These are phyloP conservation scores for Rhinocladiella similis DNA, from an alignment of 2,329 filamentous ascomycete genomes.

Conservation along the genomic window DNA sequence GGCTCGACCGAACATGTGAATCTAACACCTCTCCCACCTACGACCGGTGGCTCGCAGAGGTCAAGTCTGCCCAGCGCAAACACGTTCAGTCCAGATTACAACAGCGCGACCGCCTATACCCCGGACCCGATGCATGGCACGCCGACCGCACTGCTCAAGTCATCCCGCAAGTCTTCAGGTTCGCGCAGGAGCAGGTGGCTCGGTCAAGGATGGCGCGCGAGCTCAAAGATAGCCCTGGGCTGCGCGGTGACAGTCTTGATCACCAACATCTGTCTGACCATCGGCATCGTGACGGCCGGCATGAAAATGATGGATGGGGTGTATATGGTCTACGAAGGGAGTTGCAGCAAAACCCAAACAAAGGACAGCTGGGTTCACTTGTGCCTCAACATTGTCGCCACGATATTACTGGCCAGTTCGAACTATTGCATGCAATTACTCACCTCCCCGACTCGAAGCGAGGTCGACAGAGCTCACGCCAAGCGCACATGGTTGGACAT, in stretches of 20 bases:
- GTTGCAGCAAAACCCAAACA: constrained; percentile 18
- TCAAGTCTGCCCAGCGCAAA: constrained; percentile 17
- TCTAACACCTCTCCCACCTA: constrained; percentile 21
- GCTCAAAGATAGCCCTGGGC: constrained; percentile 23
- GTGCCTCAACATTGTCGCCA: constrained; percentile 50
- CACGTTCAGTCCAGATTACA: constrained; percentile 23
- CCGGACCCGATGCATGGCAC: constrained; percentile 19
- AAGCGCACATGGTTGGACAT: constrained; percentile 35
- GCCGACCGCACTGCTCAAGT: constrained; percentile 13
- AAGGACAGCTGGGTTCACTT: constrained; percentile 41
- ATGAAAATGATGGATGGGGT: constrained; percentile 18
- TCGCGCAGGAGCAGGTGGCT: constrained; percentile 13
- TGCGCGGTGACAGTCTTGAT: constrained; percentile 22
- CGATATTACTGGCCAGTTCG: constrained; percentile 46
- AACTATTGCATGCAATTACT: constrained; percentile 57
- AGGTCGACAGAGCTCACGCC: constrained; percentile 51
- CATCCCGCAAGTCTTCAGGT: constrained; percentile 8
- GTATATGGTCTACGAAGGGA: constrained; percentile 24
- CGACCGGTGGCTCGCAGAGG: constrained; percentile 11
- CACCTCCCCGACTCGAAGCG: constrained; percentile 49
- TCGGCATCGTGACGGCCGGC: constrained; percentile 17
- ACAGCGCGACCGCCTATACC: constrained; percentile 23
- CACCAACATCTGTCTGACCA: constrained; percentile 23
- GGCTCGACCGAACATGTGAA: constrained; percentile 23
- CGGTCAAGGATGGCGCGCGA: constrained; percentile 25